These are phyloP conservation scores for Teratosphaeria gauchensis DNA, from an alignment of 2,329 filamentous ascomycete species.

Conservation along the genomic window DNA sequence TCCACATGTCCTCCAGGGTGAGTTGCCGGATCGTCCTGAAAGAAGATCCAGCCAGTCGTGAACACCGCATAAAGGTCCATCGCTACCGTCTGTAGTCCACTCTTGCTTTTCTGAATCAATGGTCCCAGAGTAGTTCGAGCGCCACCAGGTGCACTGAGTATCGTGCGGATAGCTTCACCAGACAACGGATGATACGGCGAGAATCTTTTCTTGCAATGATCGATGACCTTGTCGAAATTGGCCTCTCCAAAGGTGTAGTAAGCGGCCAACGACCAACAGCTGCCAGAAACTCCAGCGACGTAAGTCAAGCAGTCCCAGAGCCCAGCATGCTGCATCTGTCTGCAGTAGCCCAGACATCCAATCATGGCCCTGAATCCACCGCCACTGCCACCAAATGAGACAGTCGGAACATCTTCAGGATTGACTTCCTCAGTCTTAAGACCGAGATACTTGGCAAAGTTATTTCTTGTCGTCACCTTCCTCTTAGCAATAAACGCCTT, in stretches of 20 bases:
- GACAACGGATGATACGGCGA: conserved; percentile 25
- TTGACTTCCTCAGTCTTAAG: conserved; percentile 18
- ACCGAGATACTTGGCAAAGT: conserved; percentile 24
- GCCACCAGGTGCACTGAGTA: conserved; percentile 19
- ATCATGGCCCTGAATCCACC: conserved; percentile 25
- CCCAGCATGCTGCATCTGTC: conserved; percentile 21
- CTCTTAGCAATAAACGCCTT: conserved; percentile 16
- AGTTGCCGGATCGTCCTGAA: conserved; percentile 17
- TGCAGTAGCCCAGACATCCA: conserved; percentile 19
- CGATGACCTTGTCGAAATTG: conserved; percentile 21
- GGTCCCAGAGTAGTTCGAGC: conserved; percentile 21
- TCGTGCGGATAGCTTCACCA: conserved; percentile 21
- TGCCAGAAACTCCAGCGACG: conserved; percentile 23
- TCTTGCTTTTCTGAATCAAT: conserved; percentile 22
- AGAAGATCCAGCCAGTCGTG: conserved; percentile 24
- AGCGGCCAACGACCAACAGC: conserved; percentile 24
- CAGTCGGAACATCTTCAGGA: conserved; percentile 22
- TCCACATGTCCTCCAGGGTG: conserved; percentile 13
- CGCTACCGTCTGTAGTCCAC: conserved; percentile 21
- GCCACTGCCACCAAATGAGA: conserved; percentile 25
- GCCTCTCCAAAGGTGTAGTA: conserved; percentile 25
- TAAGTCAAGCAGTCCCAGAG: conserved; percentile 26
- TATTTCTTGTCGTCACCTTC: conserved; percentile 15
- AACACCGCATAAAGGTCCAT: conserved; percentile 27
- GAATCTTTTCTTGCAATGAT: conserved; percentile 25